Conservation (phyloP, 306 rosid genomes). For the Pyrus communis region DNA sequence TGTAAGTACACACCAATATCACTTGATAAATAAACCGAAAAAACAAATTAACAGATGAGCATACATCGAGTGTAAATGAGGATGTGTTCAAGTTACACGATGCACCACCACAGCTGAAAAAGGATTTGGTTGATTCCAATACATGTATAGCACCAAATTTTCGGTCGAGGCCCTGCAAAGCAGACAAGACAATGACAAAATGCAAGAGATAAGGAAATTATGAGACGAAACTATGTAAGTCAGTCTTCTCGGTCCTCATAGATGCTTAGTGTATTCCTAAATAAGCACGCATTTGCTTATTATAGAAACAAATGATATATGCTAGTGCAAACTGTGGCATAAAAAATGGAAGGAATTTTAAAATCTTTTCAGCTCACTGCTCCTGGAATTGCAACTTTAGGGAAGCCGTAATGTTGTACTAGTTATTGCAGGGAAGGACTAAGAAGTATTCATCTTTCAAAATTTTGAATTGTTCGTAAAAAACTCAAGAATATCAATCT, state of each 20-base stretch:
- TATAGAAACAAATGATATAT: not conserved
- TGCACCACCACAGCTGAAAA: conserved; percentile 43
- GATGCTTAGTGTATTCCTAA: not conserved
- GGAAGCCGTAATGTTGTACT: not conserved
- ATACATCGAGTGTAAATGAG: conserved; percentile 68
- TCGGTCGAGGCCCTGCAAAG: conserved; percentile 52
- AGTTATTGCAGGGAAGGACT: not conserved
- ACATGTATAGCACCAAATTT: conserved; percentile 64
- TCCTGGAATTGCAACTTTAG: not conserved
- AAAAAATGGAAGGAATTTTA: not conserved
- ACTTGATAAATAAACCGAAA: not conserved
- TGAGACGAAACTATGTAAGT: not conserved
- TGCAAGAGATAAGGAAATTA: not conserved
- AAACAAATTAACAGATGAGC: conserved; percentile 8
- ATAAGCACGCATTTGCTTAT: not conserved
- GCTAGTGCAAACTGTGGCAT: not conserved
- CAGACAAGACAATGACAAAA: conserved; percentile 1
- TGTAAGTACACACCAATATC: conserved; percentile 9
- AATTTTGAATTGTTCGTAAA: not conserved
- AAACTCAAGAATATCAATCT: not conserved
- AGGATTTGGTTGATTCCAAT: conserved; percentile 50
- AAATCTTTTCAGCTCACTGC: not conserved
- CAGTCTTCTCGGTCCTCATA: not conserved
- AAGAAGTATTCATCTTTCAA: not conserved
- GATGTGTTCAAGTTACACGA: conserved; percentile 57